Percentiles rank a stretch among this genome's conserved stretches.
These are phyloP conservation scores for Coriaria nepalensis DNA, from an alignment of 306 rosid genomes.

Conservation along the genomic window DNA sequence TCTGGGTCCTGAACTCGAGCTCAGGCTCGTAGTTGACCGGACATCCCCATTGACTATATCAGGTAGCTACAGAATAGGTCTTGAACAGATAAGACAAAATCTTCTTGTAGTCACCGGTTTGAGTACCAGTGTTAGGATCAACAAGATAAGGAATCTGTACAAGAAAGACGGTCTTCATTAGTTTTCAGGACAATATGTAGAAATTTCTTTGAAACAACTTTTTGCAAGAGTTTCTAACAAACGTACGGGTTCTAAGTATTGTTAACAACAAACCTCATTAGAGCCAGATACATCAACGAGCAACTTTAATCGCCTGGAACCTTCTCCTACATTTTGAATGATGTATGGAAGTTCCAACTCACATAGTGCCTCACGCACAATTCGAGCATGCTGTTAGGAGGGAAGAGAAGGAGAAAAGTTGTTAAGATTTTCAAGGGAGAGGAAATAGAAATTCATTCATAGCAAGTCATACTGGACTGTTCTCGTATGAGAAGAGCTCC, in stretches of 20 bases:
- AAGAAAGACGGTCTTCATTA: slow-evolving; percentile 5
- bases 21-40: too few species aligned
- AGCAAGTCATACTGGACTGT: slow-evolving; percentile 43
- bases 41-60: too few species aligned
- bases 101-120: slow-evolving; percentile 48
- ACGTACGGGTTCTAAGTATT: too few species aligned
- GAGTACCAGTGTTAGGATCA: slow-evolving; percentile 63
- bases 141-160: slow-evolving; percentile 68
- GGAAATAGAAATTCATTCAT: not conserved
- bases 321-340: slow-evolving; percentile 79
- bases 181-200: not conserved
- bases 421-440: not conserved
- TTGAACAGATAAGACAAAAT: slow-evolving; percentile 60
- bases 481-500: slow-evolving; percentile 86
- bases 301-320: slow-evolving; percentile 39
- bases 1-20: too few species aligned
- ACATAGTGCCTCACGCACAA: slow-evolving; percentile 92
- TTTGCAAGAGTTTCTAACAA: too few species aligned
- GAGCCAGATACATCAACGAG: slow-evolving; percentile 51
- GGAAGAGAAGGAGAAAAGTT: not conserved
- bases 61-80: slow-evolving; percentile 38
- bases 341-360: slow-evolving; percentile 89
- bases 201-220: too few species aligned
- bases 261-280: slow-evolving; percentile 41
- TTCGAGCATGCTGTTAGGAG: slow-evolving; percentile 51